These are phyloP conservation scores for Candida coquimbonensis DNA, from an alignment of 805 yeast species.

Conservation along the genomic window DNA sequence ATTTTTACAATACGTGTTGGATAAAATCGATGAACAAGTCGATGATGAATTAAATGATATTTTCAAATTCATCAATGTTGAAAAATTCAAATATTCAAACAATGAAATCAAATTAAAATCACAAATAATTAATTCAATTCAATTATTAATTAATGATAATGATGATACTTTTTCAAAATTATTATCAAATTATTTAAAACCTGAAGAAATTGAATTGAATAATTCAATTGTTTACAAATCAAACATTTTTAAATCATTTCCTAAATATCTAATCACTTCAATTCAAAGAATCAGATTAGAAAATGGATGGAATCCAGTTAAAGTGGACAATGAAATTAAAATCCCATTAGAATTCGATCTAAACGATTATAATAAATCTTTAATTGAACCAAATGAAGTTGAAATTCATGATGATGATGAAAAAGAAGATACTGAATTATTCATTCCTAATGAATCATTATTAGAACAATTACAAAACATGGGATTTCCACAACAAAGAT, in stretches of 20 bases:
- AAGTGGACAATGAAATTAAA: conserved; percentile 65
- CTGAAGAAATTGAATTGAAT: conserved; percentile 48
- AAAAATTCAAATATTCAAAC: conserved; percentile 49
- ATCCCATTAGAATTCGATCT: conserved; percentile 44
- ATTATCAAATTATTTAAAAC: conserved; percentile 42
- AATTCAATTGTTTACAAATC: conserved; percentile 13
- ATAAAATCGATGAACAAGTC: conserved; percentile 45
- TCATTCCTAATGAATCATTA: conserved; percentile 49
- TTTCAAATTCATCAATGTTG: conserved; percentile 60
- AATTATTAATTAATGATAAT: conserved; percentile 50
- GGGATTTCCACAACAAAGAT: conserved; percentile 80
- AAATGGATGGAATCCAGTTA: conserved; percentile 79
- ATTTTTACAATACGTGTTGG: conserved; percentile 63
- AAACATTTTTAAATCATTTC: conserved; percentile 52
- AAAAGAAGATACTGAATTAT: conserved; percentile 27
- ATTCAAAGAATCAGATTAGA: conserved; percentile 77
- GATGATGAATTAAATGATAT: conserved; percentile 32
- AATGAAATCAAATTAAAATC: conserved; percentile 48
- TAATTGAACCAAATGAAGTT: conserved; percentile 32
- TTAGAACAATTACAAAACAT: conserved; percentile 54
- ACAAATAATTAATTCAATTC: conserved; percentile 55
- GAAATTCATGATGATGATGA: conserved; percentile 22
- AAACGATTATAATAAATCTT: conserved; percentile 32
- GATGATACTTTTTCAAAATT: conserved; percentile 28
- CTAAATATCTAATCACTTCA: conserved; percentile 62